Conservation (phyloP, 345 rosid genomes). For the Dimocarpus longan region DNA sequence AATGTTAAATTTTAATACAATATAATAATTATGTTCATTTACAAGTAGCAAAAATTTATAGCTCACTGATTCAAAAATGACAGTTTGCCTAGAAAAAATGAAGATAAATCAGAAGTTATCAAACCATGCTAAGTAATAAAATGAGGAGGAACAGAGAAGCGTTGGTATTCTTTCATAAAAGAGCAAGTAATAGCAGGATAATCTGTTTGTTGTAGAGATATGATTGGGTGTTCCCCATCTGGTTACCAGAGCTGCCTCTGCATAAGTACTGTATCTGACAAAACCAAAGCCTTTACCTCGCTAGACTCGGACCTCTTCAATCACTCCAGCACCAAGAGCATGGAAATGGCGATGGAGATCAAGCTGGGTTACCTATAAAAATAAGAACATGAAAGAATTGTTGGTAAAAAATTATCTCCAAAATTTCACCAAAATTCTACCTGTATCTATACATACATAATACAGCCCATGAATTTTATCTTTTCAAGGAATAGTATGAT, state of each 20-base stretch:
- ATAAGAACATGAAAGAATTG: neutral
- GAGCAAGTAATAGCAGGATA: too few relatives aligned
- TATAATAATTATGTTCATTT: neutral
- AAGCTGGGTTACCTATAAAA: constrained; percentile 74
- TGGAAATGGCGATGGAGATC: constrained; percentile 95
- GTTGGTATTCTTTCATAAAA: too few relatives aligned
- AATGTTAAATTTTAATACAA: neutral
- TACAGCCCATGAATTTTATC: constrained; percentile 1
- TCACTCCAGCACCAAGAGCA: constrained; percentile 83
- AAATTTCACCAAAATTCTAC: neutral
- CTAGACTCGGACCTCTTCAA: constrained; percentile 95
- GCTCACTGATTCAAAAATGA: neutral
- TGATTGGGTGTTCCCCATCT: constrained; percentile 84
- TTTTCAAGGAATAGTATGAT: neutral
- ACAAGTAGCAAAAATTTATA: neutral
- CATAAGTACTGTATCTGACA: constrained; percentile 82
- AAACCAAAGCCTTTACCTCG: constrained; percentile 97
- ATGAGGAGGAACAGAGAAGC: too few relatives aligned
- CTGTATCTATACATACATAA: neutral
- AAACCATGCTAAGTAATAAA: neutral
- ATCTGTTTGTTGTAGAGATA: constrained; percentile 78
- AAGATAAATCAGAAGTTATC: neutral
- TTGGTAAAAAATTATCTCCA: neutral
- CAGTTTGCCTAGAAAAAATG: neutral
- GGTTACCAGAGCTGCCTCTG: constrained; percentile 92